These are phyloP conservation scores for Sclerotiophoma versabilis DNA, from an alignment of 2,329 filamentous ascomycete genomes.

Conservation along the genomic window DNA sequence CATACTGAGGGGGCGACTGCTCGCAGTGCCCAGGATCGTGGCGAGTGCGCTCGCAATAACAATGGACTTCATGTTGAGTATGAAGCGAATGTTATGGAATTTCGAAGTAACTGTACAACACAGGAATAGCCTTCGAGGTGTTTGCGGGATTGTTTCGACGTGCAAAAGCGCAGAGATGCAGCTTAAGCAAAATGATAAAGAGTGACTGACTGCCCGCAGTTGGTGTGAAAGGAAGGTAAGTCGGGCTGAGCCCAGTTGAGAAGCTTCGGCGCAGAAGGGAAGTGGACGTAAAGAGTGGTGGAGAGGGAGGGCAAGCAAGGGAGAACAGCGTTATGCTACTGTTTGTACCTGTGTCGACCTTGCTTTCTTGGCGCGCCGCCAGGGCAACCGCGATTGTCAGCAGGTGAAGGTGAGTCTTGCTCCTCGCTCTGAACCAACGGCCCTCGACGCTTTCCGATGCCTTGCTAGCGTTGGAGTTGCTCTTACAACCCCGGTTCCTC, in stretches of 20 bases:
- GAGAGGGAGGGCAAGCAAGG: constrained; percentile 26
- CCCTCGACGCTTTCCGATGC: not conserved
- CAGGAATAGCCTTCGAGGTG: constrained; percentile 22
- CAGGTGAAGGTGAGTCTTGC: constrained; percentile 11
- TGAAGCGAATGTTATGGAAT: constrained; percentile 44
- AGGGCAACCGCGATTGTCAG: constrained; percentile 21
- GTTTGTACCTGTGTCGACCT: constrained; percentile 21
- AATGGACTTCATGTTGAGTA: constrained; percentile 55
- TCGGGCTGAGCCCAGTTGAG: constrained; percentile 27
- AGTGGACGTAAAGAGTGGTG: constrained; percentile 29
- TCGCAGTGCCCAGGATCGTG: constrained; percentile 52
- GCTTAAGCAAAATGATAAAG: constrained; percentile 23
- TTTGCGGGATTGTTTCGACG: constrained; percentile 13
- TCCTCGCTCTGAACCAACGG: not conserved
- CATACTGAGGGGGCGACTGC: constrained; percentile 53
- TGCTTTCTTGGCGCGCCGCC: constrained; percentile 21
- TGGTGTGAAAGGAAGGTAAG: constrained; percentile 27
- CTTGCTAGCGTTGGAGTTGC: not conserved
- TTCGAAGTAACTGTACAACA: constrained; percentile 25
- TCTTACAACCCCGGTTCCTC: not conserved
- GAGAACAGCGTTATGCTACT: constrained; percentile 19
- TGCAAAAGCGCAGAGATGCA: constrained; percentile 8
- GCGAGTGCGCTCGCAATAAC: constrained; percentile 46
- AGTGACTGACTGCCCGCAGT: constrained; percentile 35
- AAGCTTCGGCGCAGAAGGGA: constrained; percentile 21